Base-by-base conservation (phyloP, 148 eudicot genomes). In the Gaultheria prostrata region DNA sequence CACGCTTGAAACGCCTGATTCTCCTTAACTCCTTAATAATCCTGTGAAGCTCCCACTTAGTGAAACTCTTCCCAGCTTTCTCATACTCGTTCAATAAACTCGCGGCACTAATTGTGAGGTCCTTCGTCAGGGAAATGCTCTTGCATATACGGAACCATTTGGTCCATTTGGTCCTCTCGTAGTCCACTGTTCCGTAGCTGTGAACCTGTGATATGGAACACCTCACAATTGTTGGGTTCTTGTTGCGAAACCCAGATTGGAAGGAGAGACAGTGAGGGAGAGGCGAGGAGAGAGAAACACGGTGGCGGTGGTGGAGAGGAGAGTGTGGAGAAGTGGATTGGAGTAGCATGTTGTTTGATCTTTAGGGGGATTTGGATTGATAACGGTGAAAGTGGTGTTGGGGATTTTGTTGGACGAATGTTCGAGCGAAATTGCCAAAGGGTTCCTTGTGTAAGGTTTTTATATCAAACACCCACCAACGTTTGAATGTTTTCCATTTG, bases 1-100 rank as follows among this genome's bases (percentile, higher is more conserved):
- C 98, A 78, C 80, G 89, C 84, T 87, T 89, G 86, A 46, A 92
- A 32, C 88, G 90, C 69, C 79, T 86, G 73, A 86, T 91, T 86
- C 93, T 94, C 75, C 97, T 87, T 77, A 95, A 91, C 87, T 96
- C 97, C 81, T 87, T 92, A 46, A 91, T 91, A 89, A 94, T 76
- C 75, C 92, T 91, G 76, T 83, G 89, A 86, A 96, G 92, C 82
- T 96, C 98, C 98, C 98, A 96, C 75, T 94, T 96, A 7, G 86
- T 70, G n/a, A 94, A 50, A 67, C 17, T 85, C 69, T 89, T 94
- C 28, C 98, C 97, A 45, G 89, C 89, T 32, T 88, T 93, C 65
- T 95, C 98, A 82, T 72, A 80, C 90, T 87, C 85, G 35, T 89
- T 92, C 85, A 95, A 82, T 79, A 95, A 86, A 80, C 85, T 81